phyloP scores from a whole-genome alignment of 2,329 filamentous ascomycete genomes.

The Phyllosticta citriasiana region DNA sequence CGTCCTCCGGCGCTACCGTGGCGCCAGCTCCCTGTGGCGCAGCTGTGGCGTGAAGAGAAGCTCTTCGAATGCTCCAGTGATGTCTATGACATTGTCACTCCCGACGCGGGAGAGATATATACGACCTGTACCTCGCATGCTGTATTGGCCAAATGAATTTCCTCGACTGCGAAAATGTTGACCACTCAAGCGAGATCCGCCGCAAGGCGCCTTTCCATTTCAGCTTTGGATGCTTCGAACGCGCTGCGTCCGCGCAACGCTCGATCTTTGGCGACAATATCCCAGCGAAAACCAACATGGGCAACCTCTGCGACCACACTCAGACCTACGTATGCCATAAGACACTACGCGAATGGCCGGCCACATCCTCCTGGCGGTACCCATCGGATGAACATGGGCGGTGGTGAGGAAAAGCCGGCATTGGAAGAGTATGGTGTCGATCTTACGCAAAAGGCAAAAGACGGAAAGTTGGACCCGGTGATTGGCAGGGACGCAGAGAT shows the following conservation, averaged over 20 bases:
- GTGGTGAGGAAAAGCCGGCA: slow-evolving; percentile 66
- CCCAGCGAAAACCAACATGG: slow-evolving; percentile 13
- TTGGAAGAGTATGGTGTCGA: slow-evolving; percentile 88
- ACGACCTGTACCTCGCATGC: not conserved
- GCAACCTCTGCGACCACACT: slow-evolving; percentile 17
- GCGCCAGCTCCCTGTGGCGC: not conserved
- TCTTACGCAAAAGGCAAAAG: slow-evolving; percentile 71
- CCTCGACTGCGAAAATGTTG: slow-evolving; percentile 21
- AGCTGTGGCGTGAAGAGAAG: slow-evolving; percentile 1
- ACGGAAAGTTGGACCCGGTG: slow-evolving; percentile 88
- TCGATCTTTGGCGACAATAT: slow-evolving; percentile 8
- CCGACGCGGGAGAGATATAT: not conserved
- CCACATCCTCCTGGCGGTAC: slow-evolving; percentile 87
- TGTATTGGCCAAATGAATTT: not conserved
- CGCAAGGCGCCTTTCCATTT: slow-evolving; percentile 23
- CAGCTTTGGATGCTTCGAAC: slow-evolving; percentile 1
- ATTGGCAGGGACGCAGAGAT: slow-evolving; percentile 90
- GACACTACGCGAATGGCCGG: slow-evolving; percentile 48
- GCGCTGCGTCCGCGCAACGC: not conserved
- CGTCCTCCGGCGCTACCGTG: not conserved
- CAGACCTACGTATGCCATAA: slow-evolving; percentile 24
- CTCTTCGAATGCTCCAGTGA: slow-evolving; percentile 8
- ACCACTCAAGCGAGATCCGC: slow-evolving; percentile 25
- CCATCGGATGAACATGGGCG: slow-evolving; percentile 83
- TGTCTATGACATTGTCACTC: not conserved